Evolutionary conservation across 2,329 filamentous ascomycete species (phyloP), one percentile per base, ranked within the genome.

Genomic region (Fusarium sp.): DNA sequence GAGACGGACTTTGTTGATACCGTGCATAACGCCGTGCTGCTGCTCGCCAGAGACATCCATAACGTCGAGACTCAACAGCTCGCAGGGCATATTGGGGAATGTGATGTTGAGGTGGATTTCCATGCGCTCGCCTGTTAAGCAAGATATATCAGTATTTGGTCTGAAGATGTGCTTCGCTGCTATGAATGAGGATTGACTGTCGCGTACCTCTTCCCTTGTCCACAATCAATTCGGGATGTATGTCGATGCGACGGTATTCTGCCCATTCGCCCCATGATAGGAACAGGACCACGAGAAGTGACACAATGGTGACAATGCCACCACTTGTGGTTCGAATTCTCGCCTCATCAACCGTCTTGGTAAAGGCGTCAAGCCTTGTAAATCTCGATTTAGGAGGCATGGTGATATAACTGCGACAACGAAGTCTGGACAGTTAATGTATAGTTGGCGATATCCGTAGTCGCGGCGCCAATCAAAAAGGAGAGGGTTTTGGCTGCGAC

Each of bases 31-130:
- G 52, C 95, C 96, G 73, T 94, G 92, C 79, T 99, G 96, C 76
- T 97, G 92, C 80, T 99, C 96, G 67, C 96, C 96, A 22, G 94
- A 97, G 26, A 98, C 95, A 81, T 99, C 96, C 96, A 99, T 99
- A 57, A 99, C 95, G 79, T 99, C 96, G 74, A 99, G 90, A 14
- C 96, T 97, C 70, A 98, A 85, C 51, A 99, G 89, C 80, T 98
- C 95, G 82, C 96, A 99, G 11, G 96, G 96, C 71, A 99, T 87
- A 67, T 90, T 90, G 11, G 96, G 96, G 78, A 99, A 99, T 46
- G 93, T 96, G 62, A 99, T 90, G 83, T 99, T 99, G 80, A 99
- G 87, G 79, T 97, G 94, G 70, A 99, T 99, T 79, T 98, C 96
- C 95, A 99, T 98, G 80, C 95, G 93, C 85, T 99, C 94, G 79